Evolutionary conservation across 345 rosid species (phyloP).

Genomic region (Salix koriyanagi): DNA sequence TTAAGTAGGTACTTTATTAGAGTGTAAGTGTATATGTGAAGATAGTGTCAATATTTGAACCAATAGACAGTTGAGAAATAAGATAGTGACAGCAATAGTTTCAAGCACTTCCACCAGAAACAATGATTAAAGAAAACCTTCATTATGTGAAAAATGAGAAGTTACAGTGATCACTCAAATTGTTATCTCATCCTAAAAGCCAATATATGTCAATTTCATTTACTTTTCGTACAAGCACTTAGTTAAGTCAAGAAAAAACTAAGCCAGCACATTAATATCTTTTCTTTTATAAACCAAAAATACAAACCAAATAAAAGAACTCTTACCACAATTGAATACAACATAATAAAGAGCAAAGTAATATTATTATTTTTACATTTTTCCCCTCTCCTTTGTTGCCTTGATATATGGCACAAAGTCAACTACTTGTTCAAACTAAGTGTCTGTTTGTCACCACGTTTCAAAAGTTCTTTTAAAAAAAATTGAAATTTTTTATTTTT

Average conservation of each 20-base stretch:
- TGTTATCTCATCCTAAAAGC: neutral
- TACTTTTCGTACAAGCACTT: neutral
- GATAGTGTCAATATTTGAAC: neutral
- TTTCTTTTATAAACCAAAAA: neutral
- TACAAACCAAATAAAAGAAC: neutral
- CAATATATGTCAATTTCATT: neutral
- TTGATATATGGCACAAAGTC: neutral
- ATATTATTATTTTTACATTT: too few relatives aligned
- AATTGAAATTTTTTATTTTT: too few relatives aligned
- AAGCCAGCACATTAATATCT: neutral
- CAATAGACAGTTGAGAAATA: neutral
- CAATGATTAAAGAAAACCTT: neutral
- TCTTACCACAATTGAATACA: neutral
- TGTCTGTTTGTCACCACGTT: too few relatives aligned
- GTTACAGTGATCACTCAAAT: neutral
- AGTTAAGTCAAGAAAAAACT: neutral
- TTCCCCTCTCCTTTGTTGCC: neutral
- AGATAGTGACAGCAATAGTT: neutral
- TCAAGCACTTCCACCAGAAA: neutral
- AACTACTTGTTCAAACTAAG: neutral
- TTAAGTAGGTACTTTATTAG: neutral
- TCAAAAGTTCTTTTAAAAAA: too few relatives aligned
- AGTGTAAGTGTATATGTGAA: neutral
- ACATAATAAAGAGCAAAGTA: neutral
- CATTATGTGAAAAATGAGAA: neutral